Evolutionary conservation across 495 filamentous ascomycete genomes (phyloP), one percentile per base, ranked within the genome.

Genomic region (Aspergillus heteromorphus): DNA sequence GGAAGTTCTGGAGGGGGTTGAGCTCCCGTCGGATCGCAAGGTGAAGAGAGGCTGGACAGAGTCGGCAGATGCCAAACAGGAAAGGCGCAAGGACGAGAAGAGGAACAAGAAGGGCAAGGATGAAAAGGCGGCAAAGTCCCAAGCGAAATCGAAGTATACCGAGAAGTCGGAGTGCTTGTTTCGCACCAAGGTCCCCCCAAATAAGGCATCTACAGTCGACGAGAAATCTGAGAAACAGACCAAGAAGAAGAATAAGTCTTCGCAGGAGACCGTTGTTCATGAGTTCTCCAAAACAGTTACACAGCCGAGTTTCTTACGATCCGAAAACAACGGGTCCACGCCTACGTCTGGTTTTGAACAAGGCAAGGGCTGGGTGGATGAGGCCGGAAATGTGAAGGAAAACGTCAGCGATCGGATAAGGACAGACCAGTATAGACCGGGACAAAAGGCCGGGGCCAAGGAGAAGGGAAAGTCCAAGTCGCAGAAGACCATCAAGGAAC

Each of bases 1-100:
- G 18, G 79, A 82, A 25, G 77, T 87, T 1, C 55, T 95, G 0
- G 75, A 79, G 10, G 93, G 89, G 2, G 70, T 86, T 36, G 84
- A 91, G 59, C 71, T 98, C 18, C 81, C 87, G 9, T 74, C 85
- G 6, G 84, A 77, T 23, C 78, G 93, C 34, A 85, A 86, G 61
- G 85, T 98, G 41, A 95, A 92, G 73, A 75, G 93, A 54, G 93
- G 92, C 13, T 97, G 93, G 93, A 92, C 87, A 8, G 86, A 86
- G 36, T 76, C 85, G 4, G 74, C 77, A 36, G 67, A 64, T 25
- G 66, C 75, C 30, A 77, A 80, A 59, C 77, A 79, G 55, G 73
- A 80, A 25, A 67, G 72, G 54, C 75, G 75, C 41, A 76, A 74
- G 48, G 55, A 64, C 61, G 63, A 75, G 54, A 77, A 78, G 55